Evolutionary conservation across 2,329 filamentous ascomycete species (phyloP).

Genomic region (Scorias spongiosa): DNA sequence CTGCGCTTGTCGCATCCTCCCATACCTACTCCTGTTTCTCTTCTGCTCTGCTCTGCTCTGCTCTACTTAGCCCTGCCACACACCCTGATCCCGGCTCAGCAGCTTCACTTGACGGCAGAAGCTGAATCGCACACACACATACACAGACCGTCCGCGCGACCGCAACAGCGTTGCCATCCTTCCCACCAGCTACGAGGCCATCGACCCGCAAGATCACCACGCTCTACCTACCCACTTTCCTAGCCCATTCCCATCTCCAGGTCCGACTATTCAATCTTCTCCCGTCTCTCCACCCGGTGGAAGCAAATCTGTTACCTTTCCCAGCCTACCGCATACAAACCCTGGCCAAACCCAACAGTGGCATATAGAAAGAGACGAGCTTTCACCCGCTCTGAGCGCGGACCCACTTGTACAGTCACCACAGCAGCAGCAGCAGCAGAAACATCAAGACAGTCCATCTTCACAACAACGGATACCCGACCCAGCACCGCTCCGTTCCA

Average conservation of each 20-base stretch:
- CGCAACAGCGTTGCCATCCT: neutral
- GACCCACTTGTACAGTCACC: neutral
- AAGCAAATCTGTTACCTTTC: neutral
- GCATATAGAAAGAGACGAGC: neutral
- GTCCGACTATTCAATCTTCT: neutral
- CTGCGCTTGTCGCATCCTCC: neutral
- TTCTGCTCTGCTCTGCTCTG: too few species aligned
- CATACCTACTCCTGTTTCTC: too few species aligned
- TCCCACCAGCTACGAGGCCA: neutral
- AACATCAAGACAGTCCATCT: neutral
- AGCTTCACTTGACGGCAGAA: neutral
- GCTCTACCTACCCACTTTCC: neutral
- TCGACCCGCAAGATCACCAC: neutral
- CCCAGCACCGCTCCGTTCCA: conserved; percentile 10
- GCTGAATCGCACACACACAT: neutral
- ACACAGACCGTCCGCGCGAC: neutral
- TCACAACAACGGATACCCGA: conserved; percentile 10
- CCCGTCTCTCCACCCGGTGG: neutral
- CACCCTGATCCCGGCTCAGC: too few species aligned
- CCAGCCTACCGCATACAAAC: neutral
- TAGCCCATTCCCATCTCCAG: neutral
- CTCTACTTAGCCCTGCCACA: too few species aligned
- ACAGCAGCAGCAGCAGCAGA: neutral
- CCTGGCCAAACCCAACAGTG: neutral
- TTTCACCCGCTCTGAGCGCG: neutral